Base-by-base conservation (phyloP, 345 rosid species). In the Pugionium dolabratum region DNA sequence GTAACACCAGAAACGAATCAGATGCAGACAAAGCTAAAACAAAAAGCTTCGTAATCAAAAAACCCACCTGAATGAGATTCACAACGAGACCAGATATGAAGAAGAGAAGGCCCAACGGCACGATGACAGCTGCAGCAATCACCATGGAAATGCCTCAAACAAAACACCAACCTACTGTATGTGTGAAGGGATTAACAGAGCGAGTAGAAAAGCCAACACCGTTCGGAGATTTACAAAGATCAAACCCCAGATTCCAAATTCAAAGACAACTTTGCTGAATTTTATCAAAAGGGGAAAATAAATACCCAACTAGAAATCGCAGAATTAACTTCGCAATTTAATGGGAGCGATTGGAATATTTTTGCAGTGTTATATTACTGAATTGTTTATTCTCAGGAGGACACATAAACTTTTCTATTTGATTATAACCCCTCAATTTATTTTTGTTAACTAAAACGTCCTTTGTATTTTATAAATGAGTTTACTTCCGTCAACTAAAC, bases 41-140 rank as follows among this genome's bases (percentile, higher is more conserved):
- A 28, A 30, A 41, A 49, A 69, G 28, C 42, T 57, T 56, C 18
- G 39, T 58, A 62, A 37, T 34, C 1, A 4, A 26, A 39, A n/a
- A 46, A 84, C 97, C 84, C 85, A 93, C 99, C 97, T 94, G 99
- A 35, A 94, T n/a, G 52, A 94, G 85, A 82, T 94, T 94, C 34
- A 90, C 88, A 55, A 77, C 75, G 76, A 94, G 92, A 66, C 99
- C 99, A 47, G 99, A 94, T 74, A 80, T 31, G 74, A 90, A 78
- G 83, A 90, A 94, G 56, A 94, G 85, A 54, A 90, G 56, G 34
- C 97, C 84, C 67, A 90, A 55, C 33, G 97, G 97, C 65, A 94
- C 88, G 70, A 90, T 69, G 35, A 82, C 85, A 70, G 85, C 85
- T 62, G 86, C 96, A 59, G 92, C 95, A 59, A 88, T 66, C 81